A percentile compares a stretch with the other conserved stretches of the same genome.
These are phyloP conservation scores for Syzygium malaccense DNA, from an alignment of 441 rosid species.

Conservation along the genomic window DNA sequence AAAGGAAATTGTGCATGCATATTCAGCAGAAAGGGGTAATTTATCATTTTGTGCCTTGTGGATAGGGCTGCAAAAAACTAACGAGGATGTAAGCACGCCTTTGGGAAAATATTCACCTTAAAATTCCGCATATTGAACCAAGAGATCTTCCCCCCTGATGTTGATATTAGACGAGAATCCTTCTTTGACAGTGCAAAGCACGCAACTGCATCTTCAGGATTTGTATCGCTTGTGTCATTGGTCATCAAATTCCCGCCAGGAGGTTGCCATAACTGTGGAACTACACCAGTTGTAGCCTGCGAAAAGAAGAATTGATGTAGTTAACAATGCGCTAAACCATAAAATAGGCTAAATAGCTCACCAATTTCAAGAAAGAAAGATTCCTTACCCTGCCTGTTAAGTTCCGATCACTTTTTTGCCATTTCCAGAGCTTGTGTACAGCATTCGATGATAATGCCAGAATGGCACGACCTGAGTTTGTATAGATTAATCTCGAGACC, in stretches of 20 bases:
- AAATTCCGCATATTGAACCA: conserved; percentile 41
- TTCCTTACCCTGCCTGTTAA: conserved; percentile 33
- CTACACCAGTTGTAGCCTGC: conserved; percentile 50
- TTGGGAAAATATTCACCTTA: too few species aligned
- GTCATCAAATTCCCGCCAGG: conserved; percentile 55
- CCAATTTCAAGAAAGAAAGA: background rate
- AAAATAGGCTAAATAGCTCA: too few species aligned
- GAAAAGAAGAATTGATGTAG: conserved; percentile 1
- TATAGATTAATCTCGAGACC: conserved; percentile 68
- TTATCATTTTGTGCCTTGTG: too few species aligned
- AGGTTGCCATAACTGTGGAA: conserved; percentile 71
- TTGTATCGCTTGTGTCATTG: conserved; percentile 49
- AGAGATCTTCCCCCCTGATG: conserved; percentile 71
- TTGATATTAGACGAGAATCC: conserved; percentile 65
- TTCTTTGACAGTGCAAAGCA: conserved; percentile 82
- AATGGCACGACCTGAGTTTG: conserved; percentile 58
- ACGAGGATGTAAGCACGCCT: too few species aligned
- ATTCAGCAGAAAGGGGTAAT: too few species aligned
- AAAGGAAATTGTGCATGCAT: too few species aligned
- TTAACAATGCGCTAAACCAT: background rate
- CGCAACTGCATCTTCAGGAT: conserved; percentile 65
- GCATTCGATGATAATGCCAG: conserved; percentile 76
- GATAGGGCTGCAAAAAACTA: too few species aligned
- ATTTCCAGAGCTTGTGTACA: conserved; percentile 79
- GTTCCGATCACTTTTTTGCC: conserved; percentile 54